Conservation (phyloP, 495 filamentous ascomycete genomes). For the Clohesyomyces aquaticus region DNA sequence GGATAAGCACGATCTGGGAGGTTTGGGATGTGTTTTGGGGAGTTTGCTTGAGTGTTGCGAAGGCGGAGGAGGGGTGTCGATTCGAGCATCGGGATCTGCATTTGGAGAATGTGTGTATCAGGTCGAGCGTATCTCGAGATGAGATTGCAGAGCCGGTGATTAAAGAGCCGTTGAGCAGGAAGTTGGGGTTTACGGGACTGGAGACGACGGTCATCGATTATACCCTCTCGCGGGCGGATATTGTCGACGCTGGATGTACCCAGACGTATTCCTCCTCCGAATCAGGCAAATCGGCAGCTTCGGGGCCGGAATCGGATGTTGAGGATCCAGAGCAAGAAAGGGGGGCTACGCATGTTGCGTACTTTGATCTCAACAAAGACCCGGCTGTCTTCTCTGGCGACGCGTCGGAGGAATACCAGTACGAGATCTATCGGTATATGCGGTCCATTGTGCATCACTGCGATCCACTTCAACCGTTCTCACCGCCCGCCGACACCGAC, state of each 20-base stretch:
- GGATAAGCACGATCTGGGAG: slow-evolving; percentile 52
- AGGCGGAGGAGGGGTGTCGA: slow-evolving; percentile 69
- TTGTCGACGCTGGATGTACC: slow-evolving; percentile 9
- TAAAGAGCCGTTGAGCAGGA: slow-evolving; percentile 47
- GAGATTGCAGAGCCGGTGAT: neutral
- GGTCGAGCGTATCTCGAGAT: slow-evolving; percentile 4
- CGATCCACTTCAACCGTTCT: slow-evolving; percentile 29
- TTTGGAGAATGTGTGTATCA: slow-evolving; percentile 83
- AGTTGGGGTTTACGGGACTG: slow-evolving; percentile 69
- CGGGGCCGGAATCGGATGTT: neutral
- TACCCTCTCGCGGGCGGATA: slow-evolving; percentile 74
- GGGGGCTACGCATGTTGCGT: slow-evolving; percentile 44
- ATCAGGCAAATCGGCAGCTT: neutral
- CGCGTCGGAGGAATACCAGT: slow-evolving; percentile 49
- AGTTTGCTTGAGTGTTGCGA: slow-evolving; percentile 73
- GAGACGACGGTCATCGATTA: slow-evolving; percentile 89
- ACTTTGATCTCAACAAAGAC: slow-evolving; percentile 45
- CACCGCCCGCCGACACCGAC: neutral
- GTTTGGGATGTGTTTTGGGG: slow-evolving; percentile 88
- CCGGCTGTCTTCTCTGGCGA: slow-evolving; percentile 46
- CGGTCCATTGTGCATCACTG: slow-evolving; percentile 30
- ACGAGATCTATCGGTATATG: slow-evolving; percentile 52
- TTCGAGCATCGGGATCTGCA: slow-evolving; percentile 95
- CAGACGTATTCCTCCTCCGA: neutral
- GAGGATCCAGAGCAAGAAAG: neutral